Base-by-base conservation (phyloP, 2,329 filamentous ascomycete genomes). In the Leptographium lundbergii region DNA sequence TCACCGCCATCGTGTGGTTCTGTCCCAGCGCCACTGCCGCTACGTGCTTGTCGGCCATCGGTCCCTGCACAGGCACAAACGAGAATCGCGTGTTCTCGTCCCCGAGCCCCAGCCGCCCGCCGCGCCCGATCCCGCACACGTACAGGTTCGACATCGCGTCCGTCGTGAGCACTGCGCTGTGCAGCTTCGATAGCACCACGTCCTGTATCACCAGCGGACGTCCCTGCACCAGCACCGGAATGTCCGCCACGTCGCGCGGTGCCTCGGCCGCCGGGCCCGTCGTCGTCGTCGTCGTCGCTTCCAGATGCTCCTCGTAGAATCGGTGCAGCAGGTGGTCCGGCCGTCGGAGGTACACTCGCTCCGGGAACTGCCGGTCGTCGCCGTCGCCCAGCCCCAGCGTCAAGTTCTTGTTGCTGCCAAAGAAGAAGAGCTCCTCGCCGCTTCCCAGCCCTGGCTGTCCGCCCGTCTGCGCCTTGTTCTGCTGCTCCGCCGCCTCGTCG, bases 351-450 rank as follows among this genome's bases (percentile, higher is more conserved):
- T 79, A 75, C 13, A 96, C 84, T 11, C 90, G 87, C 69, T 97
- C 94, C 0, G 94, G 94, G 66, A 87, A 95, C 63, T 97, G 91
- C 3, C 94, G 85, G 68, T 99, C 92, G 69, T 96, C 91, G 67
- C 95, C 87, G 68, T 99, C 91, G n/a, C 91, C 91, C 61, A 97
- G 86, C 1, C 94, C 94, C 25, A 99, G 80, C 0, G 89, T 94
- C 11, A 95, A 74, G 65, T 99, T 99, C 68, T 94, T 95, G 73
- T 96, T 99, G 72, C 91, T 97, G 56, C 94, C 94, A 72, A 97
- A 96, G 1, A 90, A 87, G 67, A 90, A 97, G 0, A 96, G 75
- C 68, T 99, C 94, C 25, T 96, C 89, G 10, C 90, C 92, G 32
- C 67, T 63, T 2, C 63, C 60, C 0, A 62, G 60, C 4, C 56